Base-by-base conservation (phyloP, 2,329 filamentous ascomycete genomes). In the Parastagonospora avenae region DNA sequence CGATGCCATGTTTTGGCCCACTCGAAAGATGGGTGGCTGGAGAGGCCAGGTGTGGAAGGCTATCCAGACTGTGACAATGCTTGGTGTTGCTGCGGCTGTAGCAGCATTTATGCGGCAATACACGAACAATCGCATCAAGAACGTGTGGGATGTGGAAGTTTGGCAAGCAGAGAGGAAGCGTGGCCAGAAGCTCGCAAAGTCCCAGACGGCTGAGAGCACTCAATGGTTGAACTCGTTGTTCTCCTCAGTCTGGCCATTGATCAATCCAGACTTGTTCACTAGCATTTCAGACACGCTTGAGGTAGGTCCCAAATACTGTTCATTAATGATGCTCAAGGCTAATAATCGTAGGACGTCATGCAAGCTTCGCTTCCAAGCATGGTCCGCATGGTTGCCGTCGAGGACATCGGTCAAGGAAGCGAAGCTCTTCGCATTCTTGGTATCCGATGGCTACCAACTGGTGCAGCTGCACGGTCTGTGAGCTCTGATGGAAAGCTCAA, bases 371-470 rank as follows among this genome's bases (percentile, higher is more conserved):
- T 91, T 14, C 87, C 89, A 0, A 85, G 81, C 49, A 71, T 88
- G 31, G 80, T 91, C 29, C 83, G 88, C 41, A 90, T 90, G 88
- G 85, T 91, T 37, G 87, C 85, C 46, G 84, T 91, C 7, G 87
- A 91, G 42, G 88, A 91, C 55, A 82, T 91, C 50, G 88, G 88
- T 0, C 88, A 92, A 70, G 89, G 89, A 7, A 90, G 84, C 52
- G 88, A 91, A 63, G 79, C 86, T 0, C 64, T 91, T 32, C 82
- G 88, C 1, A 87, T 91, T 48, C 79, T 91, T 1, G 88, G 89
- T 2, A 76, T 92, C 32, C 79, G 86, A 43, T 91, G 88, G 86
- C 76, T 92, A 2, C 88, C 88, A 0, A 88, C 85, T 1, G 88
- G 86, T 19, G 88, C 87, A 10, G 87, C 87, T 4, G 82, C 83